Base-by-base conservation (phyloP, 1,284 basidiomycete genomes). In the Fistulinella staudtii region DNA sequence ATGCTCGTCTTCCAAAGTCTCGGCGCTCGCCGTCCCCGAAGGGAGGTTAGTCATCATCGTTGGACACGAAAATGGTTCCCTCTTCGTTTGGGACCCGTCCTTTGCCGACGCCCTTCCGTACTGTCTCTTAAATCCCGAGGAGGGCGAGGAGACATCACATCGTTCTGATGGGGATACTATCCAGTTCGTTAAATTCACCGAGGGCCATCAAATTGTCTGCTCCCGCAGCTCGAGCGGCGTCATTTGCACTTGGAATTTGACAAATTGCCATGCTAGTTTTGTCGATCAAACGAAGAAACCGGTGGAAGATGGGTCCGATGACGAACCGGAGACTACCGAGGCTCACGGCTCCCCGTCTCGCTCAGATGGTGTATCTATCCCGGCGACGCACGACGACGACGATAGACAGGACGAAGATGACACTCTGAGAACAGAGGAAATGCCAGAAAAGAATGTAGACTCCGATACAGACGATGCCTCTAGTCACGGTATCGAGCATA, bases 11-110 rank as follows among this genome's bases (percentile, higher is more conserved):
- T 53, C 46, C 28, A 47, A 42, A 20, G 47, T 56, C 17, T 22
- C 41, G 21, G 35, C 54, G 5, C 37, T 59, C n/a, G 45, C 46
- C 4, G 43, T 46, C 6, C 35, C 51, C 11, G 23, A 29, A 3
- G 44, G 33, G 17, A 39, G 41, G 3, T 24, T 53, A 9, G 34
- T 47, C n/a, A 36, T 53, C 30, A 23, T 50, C 20, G 31, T 49
- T 22, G 56, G 48, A 3, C 39, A 49, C 8, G 46, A 35, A 30
- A 52, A 58, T 27, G 51, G 54, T 7, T 57, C 55, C 38, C 17
- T 54, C 4, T 49, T 54, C 25, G 22, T 57, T 29, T 58, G 56
- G 56, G 46, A 56, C 22, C 55, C 56, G 4, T 42, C 53, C 8
- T 36, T 36, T 15, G 8, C 27, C 18, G 2, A 52, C 14, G 4